These are phyloP conservation scores for Pisolithus orientalis DNA, from an alignment of 768 basidiomycete genomes.

Conservation along the genomic window DNA sequence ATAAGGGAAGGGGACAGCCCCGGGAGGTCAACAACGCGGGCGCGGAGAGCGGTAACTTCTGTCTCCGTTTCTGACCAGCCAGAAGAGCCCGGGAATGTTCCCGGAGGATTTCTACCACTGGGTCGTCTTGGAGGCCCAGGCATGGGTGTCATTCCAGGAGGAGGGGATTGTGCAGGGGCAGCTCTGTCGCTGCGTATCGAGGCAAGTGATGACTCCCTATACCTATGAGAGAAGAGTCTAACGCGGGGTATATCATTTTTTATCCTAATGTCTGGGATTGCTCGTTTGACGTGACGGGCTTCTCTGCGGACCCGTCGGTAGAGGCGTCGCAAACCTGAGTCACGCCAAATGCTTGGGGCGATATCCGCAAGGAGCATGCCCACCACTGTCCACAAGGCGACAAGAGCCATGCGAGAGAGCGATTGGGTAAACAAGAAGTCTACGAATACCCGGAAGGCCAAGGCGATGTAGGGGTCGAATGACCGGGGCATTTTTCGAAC, in stretches of 20 bases:
- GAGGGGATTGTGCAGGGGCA: constrained; percentile 19
- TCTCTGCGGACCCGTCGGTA: constrained; percentile 34
- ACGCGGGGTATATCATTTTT: constrained; percentile 27
- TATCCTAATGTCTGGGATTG: constrained; percentile 26
- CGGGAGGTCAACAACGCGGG: constrained; percentile 8
- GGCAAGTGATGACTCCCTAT: constrained; percentile 11
- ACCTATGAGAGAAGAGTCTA: constrained; percentile 17
- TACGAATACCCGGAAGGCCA: constrained; percentile 62
- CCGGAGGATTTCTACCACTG: constrained; percentile 22
- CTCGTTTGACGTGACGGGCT: constrained; percentile 24
- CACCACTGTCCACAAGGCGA: constrained; percentile 46
- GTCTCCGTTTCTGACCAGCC: constrained; percentile 27
- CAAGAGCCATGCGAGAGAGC: constrained; percentile 38
- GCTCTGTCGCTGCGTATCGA: constrained; percentile 28
- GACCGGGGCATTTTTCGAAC: constrained; percentile 59
- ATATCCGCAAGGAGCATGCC: constrained; percentile 51
- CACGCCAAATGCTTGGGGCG: constrained; percentile 40
- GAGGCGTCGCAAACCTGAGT: constrained; percentile 31
- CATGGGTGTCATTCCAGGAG: constrained; percentile 11
- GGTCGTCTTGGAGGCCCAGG: constrained; percentile 15
- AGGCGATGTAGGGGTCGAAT: constrained; percentile 63
- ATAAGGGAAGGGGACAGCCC: constrained; percentile 24
- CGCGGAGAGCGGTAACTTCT: constrained; percentile 17
- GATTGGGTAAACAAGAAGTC: constrained; percentile 65
- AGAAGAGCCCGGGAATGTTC: constrained; percentile 20